A percentile compares a stretch with the other conserved stretches of the same genome.
phyloP scores from a whole-genome alignment of 805 yeast genomes.

The Zygosaccharomyces gambellarensis region DNA sequence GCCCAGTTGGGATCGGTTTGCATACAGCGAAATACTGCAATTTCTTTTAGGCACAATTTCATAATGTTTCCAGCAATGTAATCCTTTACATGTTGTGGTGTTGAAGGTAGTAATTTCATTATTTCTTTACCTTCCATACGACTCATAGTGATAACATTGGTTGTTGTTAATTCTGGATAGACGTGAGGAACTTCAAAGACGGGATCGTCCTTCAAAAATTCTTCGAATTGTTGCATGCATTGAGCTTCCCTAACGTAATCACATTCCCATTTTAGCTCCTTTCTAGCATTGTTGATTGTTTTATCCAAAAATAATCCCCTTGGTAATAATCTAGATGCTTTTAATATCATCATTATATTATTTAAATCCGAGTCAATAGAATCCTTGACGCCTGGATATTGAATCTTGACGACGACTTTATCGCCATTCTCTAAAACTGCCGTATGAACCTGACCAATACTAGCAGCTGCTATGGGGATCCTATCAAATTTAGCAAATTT shows the following conservation, averaged over 20 bases:
- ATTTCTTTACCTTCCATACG: constrained; percentile 79
- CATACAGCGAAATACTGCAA: constrained; percentile 83
- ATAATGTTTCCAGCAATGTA: constrained; percentile 82
- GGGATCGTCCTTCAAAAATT: constrained; percentile 53
- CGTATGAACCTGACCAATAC: constrained; percentile 92
- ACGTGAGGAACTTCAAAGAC: constrained; percentile 80
- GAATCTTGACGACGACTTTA: constrained; percentile 89
- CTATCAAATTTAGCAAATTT: constrained; percentile 74
- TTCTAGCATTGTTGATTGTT: constrained; percentile 88
- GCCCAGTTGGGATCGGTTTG: constrained; percentile 99
- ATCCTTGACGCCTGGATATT: constrained; percentile 93
- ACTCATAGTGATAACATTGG: constrained; percentile 85
- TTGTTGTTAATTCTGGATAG: constrained; percentile 69
- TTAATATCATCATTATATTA: constrained; percentile 70
- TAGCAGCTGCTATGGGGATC: constrained; percentile 93
- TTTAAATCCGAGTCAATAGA: constrained; percentile 93
- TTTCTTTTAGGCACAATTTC: constrained; percentile 81
- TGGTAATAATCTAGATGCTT: constrained; percentile 84
- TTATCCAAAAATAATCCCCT: constrained; percentile 88
- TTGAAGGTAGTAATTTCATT: constrained; percentile 62
- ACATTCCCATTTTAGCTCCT: constrained; percentile 95
- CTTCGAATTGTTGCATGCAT: constrained; percentile 62
- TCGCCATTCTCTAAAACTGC: constrained; percentile 66
- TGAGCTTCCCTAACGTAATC: constrained; percentile 88
- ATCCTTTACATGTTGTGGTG: constrained; percentile 59